Evolutionary conservation across 768 basidiomycete species (phyloP).

Genomic region (Amylocystis lapponica): DNA sequence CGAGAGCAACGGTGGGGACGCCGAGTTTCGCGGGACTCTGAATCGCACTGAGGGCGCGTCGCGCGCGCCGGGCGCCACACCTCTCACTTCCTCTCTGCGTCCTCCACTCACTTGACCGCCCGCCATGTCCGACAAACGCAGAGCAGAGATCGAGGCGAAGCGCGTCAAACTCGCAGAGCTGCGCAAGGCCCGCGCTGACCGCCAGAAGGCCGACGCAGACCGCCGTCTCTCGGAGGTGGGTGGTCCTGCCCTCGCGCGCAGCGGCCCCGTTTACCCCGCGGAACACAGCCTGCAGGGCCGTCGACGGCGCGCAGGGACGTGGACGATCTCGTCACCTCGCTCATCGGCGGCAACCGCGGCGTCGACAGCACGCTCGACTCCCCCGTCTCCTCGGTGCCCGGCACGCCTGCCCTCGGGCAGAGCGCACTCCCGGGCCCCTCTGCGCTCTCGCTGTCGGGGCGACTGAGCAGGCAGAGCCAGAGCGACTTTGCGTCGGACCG

Average conservation of each 20-base stretch:
- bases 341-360: slow-evolving; percentile 43
- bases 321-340: slow-evolving; percentile 60
- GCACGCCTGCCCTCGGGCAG: slow-evolving; percentile 52
- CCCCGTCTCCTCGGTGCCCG: slow-evolving; percentile 66
- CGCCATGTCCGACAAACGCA: slow-evolving; percentile 54
- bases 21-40: no score
- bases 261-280: not conserved
- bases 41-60: no score
- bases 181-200: slow-evolving; percentile 67
- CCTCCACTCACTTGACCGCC: not conserved
- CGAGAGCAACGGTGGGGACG: not conserved
- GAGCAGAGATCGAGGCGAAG: slow-evolving; percentile 90
- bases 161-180: slow-evolving; percentile 82
- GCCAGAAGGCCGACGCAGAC: slow-evolving; percentile 51
- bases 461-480: slow-evolving; percentile 66
- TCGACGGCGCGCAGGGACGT: slow-evolving; percentile 50
- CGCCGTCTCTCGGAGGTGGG: slow-evolving; percentile 16
- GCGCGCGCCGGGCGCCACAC: no score
- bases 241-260: not conserved
- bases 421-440: slow-evolving; percentile 30
- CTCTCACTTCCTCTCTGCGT: not conserved
- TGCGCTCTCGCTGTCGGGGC: slow-evolving; percentile 44
- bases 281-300: slow-evolving; percentile 31
- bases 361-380: slow-evolving; percentile 62
- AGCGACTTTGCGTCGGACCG: slow-evolving; percentile 57